Evolutionary conservation across 345 rosid genomes (phyloP).

Genomic region (Salix brachista): DNA sequence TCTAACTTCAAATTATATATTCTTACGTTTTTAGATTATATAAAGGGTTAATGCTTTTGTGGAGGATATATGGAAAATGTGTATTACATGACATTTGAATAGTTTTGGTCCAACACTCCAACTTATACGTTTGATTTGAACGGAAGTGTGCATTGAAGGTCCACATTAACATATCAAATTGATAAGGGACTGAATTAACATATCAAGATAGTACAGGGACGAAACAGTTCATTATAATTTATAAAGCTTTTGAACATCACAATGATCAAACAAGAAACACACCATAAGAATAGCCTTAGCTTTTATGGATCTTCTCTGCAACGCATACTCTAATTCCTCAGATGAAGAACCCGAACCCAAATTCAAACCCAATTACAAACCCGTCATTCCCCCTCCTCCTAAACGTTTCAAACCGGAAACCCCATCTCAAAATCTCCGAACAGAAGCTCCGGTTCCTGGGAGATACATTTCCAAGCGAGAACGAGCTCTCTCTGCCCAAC

Average conservation of each 20-base stretch:
- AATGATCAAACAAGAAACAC: neutral
- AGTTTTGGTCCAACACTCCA: too few species aligned
- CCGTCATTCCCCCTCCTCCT: neutral
- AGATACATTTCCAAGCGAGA: conserved; percentile 74
- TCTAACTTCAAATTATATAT: too few species aligned
- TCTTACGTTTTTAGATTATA: too few species aligned
- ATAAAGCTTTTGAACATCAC: neutral
- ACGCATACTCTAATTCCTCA: conserved; percentile 40
- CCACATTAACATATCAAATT: too few species aligned
- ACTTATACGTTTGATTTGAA: neutral
- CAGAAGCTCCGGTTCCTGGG: conserved; percentile 49
- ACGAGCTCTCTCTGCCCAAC: conserved; percentile 32
- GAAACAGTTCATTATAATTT: neutral
- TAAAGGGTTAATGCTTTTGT: too few species aligned
- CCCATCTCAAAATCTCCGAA: conserved; percentile 7
- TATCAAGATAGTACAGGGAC: neutral
- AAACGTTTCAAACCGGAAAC: conserved; percentile 6
- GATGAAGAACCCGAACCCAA: conserved; percentile 41
- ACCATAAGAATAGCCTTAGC: neutral
- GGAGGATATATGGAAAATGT: too few species aligned
- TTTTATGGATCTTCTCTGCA: conserved; percentile 53
- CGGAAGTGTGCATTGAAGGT: neutral
- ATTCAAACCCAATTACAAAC: neutral
- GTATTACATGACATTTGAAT: too few species aligned
- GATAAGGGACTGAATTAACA: neutral